Conservation (phyloP, 2,329 filamentous ascomycete genomes). For the Penicillium sp. region DNA sequence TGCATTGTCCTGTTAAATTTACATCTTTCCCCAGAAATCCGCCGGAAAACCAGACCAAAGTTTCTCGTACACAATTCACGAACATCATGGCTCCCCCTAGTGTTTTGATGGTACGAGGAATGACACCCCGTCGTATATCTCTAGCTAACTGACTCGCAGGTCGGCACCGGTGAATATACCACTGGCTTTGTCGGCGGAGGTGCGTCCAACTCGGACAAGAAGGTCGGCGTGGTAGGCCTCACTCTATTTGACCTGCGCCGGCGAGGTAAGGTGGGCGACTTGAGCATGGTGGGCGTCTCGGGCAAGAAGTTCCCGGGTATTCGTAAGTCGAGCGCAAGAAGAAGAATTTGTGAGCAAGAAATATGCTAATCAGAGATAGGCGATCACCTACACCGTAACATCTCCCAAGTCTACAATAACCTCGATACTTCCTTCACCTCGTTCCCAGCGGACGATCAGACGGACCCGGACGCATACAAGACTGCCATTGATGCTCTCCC, state of each 20-base stretch:
- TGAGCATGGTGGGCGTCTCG: slow-evolving; percentile 86
- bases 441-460: slow-evolving; percentile 68
- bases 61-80: background rate
- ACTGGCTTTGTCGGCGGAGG: slow-evolving; percentile 86
- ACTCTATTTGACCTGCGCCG: slow-evolving; percentile 85
- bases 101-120: slow-evolving; percentile 60
- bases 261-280: slow-evolving; percentile 77
- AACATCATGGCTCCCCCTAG: slow-evolving; percentile 58
- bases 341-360: background rate
- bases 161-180: slow-evolving; percentile 94
- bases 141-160: slow-evolving; percentile 43
- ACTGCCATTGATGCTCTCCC: slow-evolving; percentile 76
- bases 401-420: slow-evolving; percentile 79
- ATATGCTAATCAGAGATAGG: slow-evolving; percentile 46
- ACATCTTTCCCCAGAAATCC: background rate
- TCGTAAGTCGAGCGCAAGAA: slow-evolving; percentile 52
- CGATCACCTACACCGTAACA: slow-evolving; percentile 82
- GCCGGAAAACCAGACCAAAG: background rate
- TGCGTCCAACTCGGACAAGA: slow-evolving; percentile 86
- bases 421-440: slow-evolving; percentile 83
- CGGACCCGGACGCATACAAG: slow-evolving; percentile 81
- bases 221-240: slow-evolving; percentile 87
- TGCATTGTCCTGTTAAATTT: slow-evolving; percentile 9
- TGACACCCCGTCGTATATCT: background rate
- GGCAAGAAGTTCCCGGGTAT: slow-evolving; percentile 90